Evolutionary conservation across 305 asterid genomes (phyloP), one percentile per base, ranked within the genome.

Genomic region (Fraxinus greggii): DNA sequence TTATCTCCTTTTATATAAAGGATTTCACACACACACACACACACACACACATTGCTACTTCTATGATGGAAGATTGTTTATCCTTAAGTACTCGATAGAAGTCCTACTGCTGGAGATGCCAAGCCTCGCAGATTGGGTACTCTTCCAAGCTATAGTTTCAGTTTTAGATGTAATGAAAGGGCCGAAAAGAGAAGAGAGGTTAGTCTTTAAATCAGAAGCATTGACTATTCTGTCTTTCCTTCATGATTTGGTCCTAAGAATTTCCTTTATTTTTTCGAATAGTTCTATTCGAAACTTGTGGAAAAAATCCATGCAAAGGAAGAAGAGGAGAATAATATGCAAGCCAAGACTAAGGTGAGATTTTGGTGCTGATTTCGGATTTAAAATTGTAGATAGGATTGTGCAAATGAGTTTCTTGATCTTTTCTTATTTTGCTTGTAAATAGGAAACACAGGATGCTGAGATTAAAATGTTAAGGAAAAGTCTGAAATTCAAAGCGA

Each of bases 101-200:
- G 96, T 76, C 96, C 97, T 76, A 87, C 92, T 78, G 76, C 88
- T 77, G 97, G 83, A 86, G 97, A 92, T 81, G 89, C 90, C 75
- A 92, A 86, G 86, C 67, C 91, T 81, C 93, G 88, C 51, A 93
- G 72, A 84, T 61, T 84, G 84, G 95, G 97, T 85, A 54, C 95
- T 84, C 97, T 92, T 86, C 99, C 99, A 79, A 73, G 89, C 65
- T 94, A 95, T 80, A 81, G 86, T 82, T 92, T 95, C 90, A 95
- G 97, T 83, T 96, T 96, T 82, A 94, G 86, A 89, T 96, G 98
- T 80, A 85, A 94, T 84, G 98, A 96, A 87, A 90, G 99, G 90
- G 99, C 99, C 77, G 98, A 93, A 90, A 96, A 89, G 87, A 84
- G 99, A 81, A 92, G 78, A 89, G 98, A 96, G 98, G 99, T 96